These are phyloP conservation scores for Quercus glauca DNA, from an alignment of 306 rosid species.

Conservation along the genomic window DNA sequence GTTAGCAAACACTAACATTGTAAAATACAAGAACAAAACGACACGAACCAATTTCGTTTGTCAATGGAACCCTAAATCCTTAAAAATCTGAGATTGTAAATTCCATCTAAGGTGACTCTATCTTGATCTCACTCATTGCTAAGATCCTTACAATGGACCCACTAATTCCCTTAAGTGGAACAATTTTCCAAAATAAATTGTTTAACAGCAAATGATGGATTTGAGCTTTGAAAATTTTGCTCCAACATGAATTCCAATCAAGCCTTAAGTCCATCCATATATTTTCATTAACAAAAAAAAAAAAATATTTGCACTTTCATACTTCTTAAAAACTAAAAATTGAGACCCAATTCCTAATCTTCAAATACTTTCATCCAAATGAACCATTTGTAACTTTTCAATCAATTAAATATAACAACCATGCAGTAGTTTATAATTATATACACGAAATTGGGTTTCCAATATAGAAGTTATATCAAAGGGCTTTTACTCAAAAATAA, in stretches of 20 bases:
- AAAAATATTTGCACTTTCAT: too few relatives aligned
- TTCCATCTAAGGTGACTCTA: neutral
- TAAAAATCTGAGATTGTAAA: neutral
- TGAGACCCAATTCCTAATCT: neutral
- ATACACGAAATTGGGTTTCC: neutral
- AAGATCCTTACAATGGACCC: neutral
- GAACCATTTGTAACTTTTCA: too few relatives aligned
- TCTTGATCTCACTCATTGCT: neutral
- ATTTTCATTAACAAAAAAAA: too few relatives aligned
- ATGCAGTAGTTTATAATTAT: too few relatives aligned
- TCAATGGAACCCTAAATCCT: neutral
- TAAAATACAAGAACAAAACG: neutral
- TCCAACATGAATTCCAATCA: too few relatives aligned
- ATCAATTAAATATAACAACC: neutral
- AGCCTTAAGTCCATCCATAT: too few relatives aligned
- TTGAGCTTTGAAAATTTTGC: too few relatives aligned
- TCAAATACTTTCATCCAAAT: too few relatives aligned
- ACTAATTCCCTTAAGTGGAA: neutral
- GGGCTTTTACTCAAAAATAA: neutral
- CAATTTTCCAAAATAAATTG: too few relatives aligned
- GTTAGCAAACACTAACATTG: neutral
- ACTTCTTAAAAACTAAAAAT: too few relatives aligned
- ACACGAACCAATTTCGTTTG: neutral
- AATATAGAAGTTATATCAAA: neutral
- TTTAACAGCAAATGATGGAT: too few relatives aligned